Base-by-base conservation (phyloP, 768 basidiomycete genomes). In the Suillus discolor region DNA sequence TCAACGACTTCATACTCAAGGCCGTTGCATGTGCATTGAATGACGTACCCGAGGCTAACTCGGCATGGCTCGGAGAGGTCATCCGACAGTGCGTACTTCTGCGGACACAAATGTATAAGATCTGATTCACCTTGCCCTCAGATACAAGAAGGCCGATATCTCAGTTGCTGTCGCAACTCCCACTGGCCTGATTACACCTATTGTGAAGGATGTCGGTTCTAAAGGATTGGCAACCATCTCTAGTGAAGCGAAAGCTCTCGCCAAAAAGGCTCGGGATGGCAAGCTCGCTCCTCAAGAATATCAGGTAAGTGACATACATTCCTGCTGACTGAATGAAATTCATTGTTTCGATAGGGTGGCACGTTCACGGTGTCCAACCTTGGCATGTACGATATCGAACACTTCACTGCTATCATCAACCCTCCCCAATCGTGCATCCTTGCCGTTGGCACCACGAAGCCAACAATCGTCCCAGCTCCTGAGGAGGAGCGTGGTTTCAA, bases 381-480 rank as follows among this genome's bases (percentile, higher is more conserved):
- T 64, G 97, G 97, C 79, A 99, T 99, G 97, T 97, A 85, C 75
- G 96, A 92, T 67, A 87, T 98, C 73, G 87, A 89, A 63, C 92
- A 96, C 79, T 99, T 99, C 80, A 98, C 96, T 16, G 97, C 97
- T 57, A 99, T 99, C 82, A 97, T 99, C 87, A 99, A 99, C 84
- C 89, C 92, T 16, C 97, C 97, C 31, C 97, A 99, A 79, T 93
- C 94, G 57, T 98, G 96, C 80, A 99, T 99, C 73, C 90, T 99
- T 67, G 97, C 97, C 54, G 88, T 99, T 71, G 96, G 97, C 42
- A 85, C 89, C 23, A 95, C 94, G 20, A 85, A 89, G 75, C 85
- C 93, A n/a, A 91, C 90, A 62, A 81, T 99, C 18, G 89, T 96
- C 23, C 91, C 93, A 41, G 95, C 94, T 28, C 87, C 91, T 0